Evolutionary conservation across 352 stramenopile species (phyloP).

Genomic region (Phytopythium sindhum): DNA sequence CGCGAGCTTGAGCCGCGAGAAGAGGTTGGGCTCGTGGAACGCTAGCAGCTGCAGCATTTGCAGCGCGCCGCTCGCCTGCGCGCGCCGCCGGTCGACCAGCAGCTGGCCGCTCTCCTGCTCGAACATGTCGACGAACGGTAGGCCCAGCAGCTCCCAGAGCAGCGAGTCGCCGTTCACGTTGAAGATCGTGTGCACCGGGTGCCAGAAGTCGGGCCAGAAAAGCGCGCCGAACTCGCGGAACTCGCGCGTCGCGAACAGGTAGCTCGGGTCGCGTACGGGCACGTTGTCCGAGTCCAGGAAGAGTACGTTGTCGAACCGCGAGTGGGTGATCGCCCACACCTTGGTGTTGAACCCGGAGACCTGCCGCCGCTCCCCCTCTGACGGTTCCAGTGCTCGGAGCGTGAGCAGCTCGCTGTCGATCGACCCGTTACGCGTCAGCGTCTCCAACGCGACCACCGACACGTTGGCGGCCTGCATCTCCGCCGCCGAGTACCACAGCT

Average conservation of each 20-base stretch:
- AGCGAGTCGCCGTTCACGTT: constrained; percentile 46
- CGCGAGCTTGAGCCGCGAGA: constrained; percentile 31
- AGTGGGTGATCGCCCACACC: constrained; percentile 36
- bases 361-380: constrained; percentile 14
- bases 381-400: constrained; percentile 17
- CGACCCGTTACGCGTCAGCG: constrained; percentile 15
- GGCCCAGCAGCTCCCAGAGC: constrained; percentile 46
- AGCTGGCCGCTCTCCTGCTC: constrained; percentile 53
- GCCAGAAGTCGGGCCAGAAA: constrained; percentile 64
- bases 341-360: constrained; percentile 44
- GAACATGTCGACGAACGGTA: constrained; percentile 45
- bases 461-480: constrained; percentile 26
- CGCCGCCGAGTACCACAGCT: constrained; percentile 48
- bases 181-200: constrained; percentile 49
- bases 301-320: constrained; percentile 31
- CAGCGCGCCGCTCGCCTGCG: constrained; percentile 12
- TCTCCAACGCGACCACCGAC: not conserved
- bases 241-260: constrained; percentile 36
- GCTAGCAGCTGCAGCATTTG: constrained; percentile 32
- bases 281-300: constrained; percentile 61
- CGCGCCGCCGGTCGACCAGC: constrained; percentile 29
- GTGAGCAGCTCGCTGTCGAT: constrained; percentile 20
- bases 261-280: constrained; percentile 40
- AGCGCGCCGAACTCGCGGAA: constrained; percentile 36
- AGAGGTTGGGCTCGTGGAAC: constrained; percentile 37